Percentiles rank a stretch among this genome's conserved stretches.
phyloP scores from a whole-genome alignment of 2,329 filamentous ascomycete species.

The Knoxdaviesia capensis region DNA sequence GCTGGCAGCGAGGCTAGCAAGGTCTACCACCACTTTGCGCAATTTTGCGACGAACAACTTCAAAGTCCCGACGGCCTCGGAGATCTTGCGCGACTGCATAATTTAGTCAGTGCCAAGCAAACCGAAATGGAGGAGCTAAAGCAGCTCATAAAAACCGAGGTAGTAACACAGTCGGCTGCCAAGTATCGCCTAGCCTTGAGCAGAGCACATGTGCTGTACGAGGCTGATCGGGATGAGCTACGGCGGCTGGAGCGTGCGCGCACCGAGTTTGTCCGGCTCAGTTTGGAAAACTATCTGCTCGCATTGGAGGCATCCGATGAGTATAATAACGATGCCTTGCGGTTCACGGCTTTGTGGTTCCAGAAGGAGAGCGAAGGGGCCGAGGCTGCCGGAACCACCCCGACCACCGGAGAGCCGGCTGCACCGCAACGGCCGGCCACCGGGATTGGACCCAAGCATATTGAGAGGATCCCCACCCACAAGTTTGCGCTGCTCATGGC shows the following conservation, averaged over 20 bases:
- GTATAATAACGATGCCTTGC: constrained; percentile 73
- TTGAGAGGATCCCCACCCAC: constrained; percentile 60
- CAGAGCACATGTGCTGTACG: constrained; percentile 72
- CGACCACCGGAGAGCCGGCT: too few relatives aligned
- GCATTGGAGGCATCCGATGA: constrained; percentile 70
- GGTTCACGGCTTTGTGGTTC: constrained; percentile 88
- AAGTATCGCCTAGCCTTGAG: constrained; percentile 39
- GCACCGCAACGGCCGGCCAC: too few relatives aligned
- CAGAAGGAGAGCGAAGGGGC: constrained; percentile 63
- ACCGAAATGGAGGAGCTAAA: constrained; percentile 65
- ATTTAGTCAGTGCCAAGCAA: constrained; percentile 36
- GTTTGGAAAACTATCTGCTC: constrained; percentile 81
- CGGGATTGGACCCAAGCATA: constrained; percentile 21
- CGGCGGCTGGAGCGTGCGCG: constrained; percentile 57
- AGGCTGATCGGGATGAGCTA: constrained; percentile 77
- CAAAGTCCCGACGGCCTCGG: constrained; percentile 71
- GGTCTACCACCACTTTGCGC: constrained; percentile 87
- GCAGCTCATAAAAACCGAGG: constrained; percentile 37
- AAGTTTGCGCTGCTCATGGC: constrained; percentile 93
- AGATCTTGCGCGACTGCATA: constrained; percentile 64
- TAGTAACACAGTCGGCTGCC: constrained; percentile 28
- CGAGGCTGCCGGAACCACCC: constrained; percentile 31
- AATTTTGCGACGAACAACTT: constrained; percentile 86
- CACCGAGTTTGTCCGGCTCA: constrained; percentile 67
- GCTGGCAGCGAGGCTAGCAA: constrained; percentile 54